Evolutionary conservation across 306 rosid species (phyloP), one percentile per base, ranked within the genome.

Genomic region (Herpetospermum pedunculosum): DNA sequence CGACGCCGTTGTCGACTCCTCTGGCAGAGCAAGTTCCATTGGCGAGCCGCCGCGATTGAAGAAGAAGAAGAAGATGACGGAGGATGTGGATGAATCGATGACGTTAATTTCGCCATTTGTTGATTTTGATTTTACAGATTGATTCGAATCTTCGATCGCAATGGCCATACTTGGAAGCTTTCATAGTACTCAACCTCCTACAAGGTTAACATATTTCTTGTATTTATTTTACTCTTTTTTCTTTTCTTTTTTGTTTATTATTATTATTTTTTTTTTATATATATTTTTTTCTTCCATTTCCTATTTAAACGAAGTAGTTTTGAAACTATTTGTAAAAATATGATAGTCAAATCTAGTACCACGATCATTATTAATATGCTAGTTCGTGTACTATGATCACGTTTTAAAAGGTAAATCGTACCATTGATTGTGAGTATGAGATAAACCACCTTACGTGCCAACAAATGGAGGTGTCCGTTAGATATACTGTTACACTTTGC

Each of bases 1-100:
- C 96, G 4, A 94, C 99, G 19, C 99, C 99, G 1, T 83, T 94
- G 50, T 88, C 99, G 0, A 94, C 99, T 11, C 99, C 99, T 80
- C 90, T 89, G 50, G 96, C 96, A 18, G 99, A 94, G 86, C 97
- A 91, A 53, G 92, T 88, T 79, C 96, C 97, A 5, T 57, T 94
- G 74, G 92, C 99, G 1, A 77, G 78, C 53, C 76, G 90, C 65
- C 57, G 89, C 55, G 89, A 82, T 76, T 87, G 80, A 49, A 80
- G 73, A 25, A 40, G 11, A 65, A 18, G 69, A 60, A 16, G 23
- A 59, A 50, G 26, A 49, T 9, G 28, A 53, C 59, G 13, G 23
- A 59, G 9, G 29, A 65, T 35, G 26, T 38, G 28, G 72, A 21
- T 19, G 10, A 25, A 21, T 41, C 21, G 54, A 43, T 3, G 38